Percentiles rank a stretch among this genome's conserved stretches.
These are phyloP conservation scores for Thermomyces lanuginosus DNA, from an alignment of 2,329 filamentous ascomycete genomes.

Conservation along the genomic window DNA sequence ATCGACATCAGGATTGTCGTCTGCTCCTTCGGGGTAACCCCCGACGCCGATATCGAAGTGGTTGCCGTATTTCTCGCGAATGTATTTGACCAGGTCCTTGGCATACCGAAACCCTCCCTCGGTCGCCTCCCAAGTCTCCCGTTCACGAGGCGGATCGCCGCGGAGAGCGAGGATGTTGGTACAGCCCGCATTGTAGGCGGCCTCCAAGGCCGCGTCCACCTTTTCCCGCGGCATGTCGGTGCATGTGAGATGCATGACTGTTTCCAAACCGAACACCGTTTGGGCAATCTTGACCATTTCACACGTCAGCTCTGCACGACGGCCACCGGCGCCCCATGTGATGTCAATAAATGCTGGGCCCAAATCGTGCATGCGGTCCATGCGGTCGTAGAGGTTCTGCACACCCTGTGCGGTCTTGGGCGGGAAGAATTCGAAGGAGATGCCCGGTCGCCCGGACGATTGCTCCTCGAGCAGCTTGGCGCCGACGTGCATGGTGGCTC, in stretches of 20 bases:
- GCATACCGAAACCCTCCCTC: constrained; percentile 84
- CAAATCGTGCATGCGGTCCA: constrained; percentile 95
- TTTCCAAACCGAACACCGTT: constrained; percentile 87
- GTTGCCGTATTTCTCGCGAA: constrained; percentile 60
- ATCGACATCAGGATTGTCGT: constrained; percentile 81
- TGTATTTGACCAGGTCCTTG: constrained; percentile 74
- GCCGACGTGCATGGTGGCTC: constrained; percentile 66
- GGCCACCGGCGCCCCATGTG: constrained; percentile 92
- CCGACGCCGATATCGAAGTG: constrained; percentile 97
- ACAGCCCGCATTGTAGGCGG: constrained; percentile 86
- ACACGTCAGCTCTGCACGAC: constrained; percentile 77
- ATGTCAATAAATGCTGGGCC: constrained; percentile 95
- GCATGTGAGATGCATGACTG: constrained; percentile 97
- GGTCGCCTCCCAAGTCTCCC: constrained; percentile 81
- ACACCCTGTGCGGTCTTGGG: constrained; percentile 83
- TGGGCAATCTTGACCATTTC: constrained; percentile 97
- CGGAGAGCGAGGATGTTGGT: constrained; percentile 91
- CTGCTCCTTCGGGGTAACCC: constrained; percentile 87
- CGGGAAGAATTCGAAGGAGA: constrained; percentile 99
- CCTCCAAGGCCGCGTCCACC: constrained; percentile 72
- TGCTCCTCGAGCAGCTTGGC: constrained; percentile 76
- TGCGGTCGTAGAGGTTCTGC: constrained; percentile 96
- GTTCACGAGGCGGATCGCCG: constrained; percentile 82
- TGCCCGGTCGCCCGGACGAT: constrained; percentile 63
- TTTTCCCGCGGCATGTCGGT: constrained; percentile 93